Evolutionary conservation across 306 rosid genomes (phyloP).

Genomic region (Cyclanthera cordifolia): DNA sequence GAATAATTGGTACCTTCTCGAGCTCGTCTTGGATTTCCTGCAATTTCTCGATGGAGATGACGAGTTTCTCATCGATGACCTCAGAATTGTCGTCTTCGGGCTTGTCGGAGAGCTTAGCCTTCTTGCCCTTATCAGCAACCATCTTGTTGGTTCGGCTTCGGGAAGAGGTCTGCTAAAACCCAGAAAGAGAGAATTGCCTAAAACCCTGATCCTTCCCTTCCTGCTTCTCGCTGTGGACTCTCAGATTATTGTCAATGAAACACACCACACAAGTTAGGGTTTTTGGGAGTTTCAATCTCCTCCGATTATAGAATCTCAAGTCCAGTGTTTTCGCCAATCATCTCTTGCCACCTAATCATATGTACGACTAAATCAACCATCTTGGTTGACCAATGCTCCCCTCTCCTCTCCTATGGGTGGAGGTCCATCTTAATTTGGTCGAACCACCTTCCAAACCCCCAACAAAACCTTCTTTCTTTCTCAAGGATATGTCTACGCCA

Average conservation of each 20-base stretch:
- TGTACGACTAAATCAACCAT: neutral
- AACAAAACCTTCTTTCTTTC: too few species aligned
- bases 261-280: slow-evolving; percentile 39
- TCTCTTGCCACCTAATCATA: neutral
- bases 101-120: slow-evolving; percentile 38
- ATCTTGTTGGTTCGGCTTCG: slow-evolving; percentile 15
- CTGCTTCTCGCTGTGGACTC: neutral
- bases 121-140: slow-evolving; percentile 63
- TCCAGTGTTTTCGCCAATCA: neutral
- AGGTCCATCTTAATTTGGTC: too few species aligned
- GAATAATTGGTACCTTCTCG: slow-evolving; percentile 72
- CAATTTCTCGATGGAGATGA: slow-evolving; percentile 65
- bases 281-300: slow-evolving; percentile 38
- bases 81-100: slow-evolving; percentile 37
- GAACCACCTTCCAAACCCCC: too few species aligned
- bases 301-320: neutral
- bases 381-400: neutral
- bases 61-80: slow-evolving; percentile 55
- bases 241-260: slow-evolving; percentile 10
- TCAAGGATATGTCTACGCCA: too few species aligned
- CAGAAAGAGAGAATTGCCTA: slow-evolving; percentile 15
- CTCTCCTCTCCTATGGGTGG: too few species aligned
- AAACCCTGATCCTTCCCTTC: slow-evolving; percentile 64
- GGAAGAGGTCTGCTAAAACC: slow-evolving; percentile 4
- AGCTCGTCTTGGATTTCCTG: slow-evolving; percentile 91